phyloP scores from a whole-genome alignment of 805 yeast genomes.

The Candida silvicultrix region DNA sequence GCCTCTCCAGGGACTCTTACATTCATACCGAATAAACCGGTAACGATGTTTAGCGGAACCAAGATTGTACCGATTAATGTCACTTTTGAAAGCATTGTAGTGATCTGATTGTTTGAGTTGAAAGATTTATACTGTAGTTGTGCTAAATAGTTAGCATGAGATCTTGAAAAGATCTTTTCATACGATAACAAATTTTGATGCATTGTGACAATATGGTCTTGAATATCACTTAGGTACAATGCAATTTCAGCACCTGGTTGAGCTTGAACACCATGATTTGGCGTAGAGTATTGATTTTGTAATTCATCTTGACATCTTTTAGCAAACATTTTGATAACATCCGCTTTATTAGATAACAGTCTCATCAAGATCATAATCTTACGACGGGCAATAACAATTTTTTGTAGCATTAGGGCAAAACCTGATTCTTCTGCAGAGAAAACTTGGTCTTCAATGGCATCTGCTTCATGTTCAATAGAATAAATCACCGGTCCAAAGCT shows the following conservation, averaged over 20 bases:
- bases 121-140: slow-evolving; percentile 92
- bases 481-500: slow-evolving; percentile 79
- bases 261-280: slow-evolving; percentile 31
- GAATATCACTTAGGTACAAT: slow-evolving; percentile 88
- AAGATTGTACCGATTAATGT: slow-evolving; percentile 86
- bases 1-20: slow-evolving; percentile 76
- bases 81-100: slow-evolving; percentile 82
- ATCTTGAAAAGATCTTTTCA: slow-evolving; percentile 88
- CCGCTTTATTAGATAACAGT: slow-evolving; percentile 87
- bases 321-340: slow-evolving; percentile 93
- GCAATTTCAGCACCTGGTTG: slow-evolving; percentile 90
- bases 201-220: slow-evolving; percentile 97
- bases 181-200: slow-evolving; percentile 83
- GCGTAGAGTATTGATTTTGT: background rate
- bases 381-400: slow-evolving; percentile 85
- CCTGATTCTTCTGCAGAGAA: slow-evolving; percentile 72
- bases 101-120: slow-evolving; percentile 75
- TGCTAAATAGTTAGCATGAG: slow-evolving; percentile 89
- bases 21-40: slow-evolving; percentile 96
- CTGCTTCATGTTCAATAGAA: slow-evolving; percentile 73
- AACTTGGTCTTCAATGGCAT: slow-evolving; percentile 74
- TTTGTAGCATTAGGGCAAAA: slow-evolving; percentile 66
- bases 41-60: slow-evolving; percentile 82
- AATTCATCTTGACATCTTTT: slow-evolving; percentile 79
- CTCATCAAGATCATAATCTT: slow-evolving; percentile 92